phyloP scores from a whole-genome alignment of 2,329 filamentous ascomycete species.

The Diaporthe sp. region DNA sequence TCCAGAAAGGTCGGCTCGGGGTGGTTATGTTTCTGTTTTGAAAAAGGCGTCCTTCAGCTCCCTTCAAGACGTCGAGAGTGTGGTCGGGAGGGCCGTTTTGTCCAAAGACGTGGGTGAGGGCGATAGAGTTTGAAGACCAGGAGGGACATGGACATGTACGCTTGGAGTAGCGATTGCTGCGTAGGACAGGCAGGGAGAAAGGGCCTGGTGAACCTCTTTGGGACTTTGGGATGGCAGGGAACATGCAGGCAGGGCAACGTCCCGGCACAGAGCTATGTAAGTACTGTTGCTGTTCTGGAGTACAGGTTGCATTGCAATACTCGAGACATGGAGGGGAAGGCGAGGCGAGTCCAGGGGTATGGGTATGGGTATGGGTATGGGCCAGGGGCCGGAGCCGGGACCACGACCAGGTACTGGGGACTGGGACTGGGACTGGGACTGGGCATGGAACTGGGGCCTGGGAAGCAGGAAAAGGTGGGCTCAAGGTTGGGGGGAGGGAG shows the following conservation, averaged over 20 bases:
- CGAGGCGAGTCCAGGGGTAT: conserved; percentile 34
- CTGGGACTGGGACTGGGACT: conserved; percentile 1
- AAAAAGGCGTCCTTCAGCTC: not conserved
- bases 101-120: conserved; percentile 25
- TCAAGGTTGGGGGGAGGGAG: conserved; percentile 9
- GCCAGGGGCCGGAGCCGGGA: conserved; percentile 35
- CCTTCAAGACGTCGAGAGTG: conserved; percentile 13
- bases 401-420: conserved; percentile 34
- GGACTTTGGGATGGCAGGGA: conserved; percentile 30
- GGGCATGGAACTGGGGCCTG: conserved; percentile 25
- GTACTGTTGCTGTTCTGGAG: conserved; percentile 33
- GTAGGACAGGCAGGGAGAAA: conserved; percentile 28
- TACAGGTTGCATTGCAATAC: conserved; percentile 33
- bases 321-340: conserved; percentile 37
- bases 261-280: conserved; percentile 35
- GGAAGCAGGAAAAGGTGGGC: conserved; percentile 28
- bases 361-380: conserved; percentile 29
- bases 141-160: conserved; percentile 34
- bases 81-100: conserved; percentile 33
- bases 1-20: conserved; percentile 15
- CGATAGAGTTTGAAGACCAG: conserved; percentile 31
- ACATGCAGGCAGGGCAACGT: conserved; percentile 25
- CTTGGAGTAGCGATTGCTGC: conserved; percentile 24
- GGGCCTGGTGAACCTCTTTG: conserved; percentile 16
- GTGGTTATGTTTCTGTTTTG: conserved; percentile 21